Evolutionary conservation across 2,329 filamentous ascomycete species (phyloP).

Genomic region (Chaetoscypha palmicola): DNA sequence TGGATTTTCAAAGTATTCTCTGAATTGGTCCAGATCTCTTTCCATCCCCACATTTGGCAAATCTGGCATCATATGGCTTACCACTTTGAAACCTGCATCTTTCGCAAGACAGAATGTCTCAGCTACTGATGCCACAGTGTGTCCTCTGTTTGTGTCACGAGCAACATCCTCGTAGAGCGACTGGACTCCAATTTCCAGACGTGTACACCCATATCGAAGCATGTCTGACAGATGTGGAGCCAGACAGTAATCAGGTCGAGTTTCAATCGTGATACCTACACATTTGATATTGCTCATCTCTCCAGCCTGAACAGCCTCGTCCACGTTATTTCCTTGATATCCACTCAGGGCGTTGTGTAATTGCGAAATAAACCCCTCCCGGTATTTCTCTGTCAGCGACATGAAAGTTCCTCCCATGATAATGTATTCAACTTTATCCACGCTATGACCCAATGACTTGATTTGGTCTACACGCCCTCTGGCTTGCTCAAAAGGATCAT

Average conservation of each 20-base stretch:
- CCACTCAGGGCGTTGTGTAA: slow-evolving; percentile 95
- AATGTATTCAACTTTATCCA: slow-evolving; percentile 99
- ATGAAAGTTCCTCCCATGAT: slow-evolving; percentile 99
- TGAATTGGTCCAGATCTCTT: slow-evolving; percentile 91
- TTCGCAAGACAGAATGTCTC: slow-evolving; percentile 97
- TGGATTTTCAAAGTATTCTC: slow-evolving; percentile 96
- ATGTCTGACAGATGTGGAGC: slow-evolving; percentile 94
- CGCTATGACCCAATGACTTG: slow-evolving; percentile 88
- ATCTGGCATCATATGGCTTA: slow-evolving; percentile 99
- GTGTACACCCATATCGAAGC: slow-evolving; percentile 95
- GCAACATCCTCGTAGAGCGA: slow-evolving; percentile 97
- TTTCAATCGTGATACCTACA: slow-evolving; percentile 98
- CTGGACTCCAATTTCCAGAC: slow-evolving; percentile 91
- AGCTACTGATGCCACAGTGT: slow-evolving; percentile 90
- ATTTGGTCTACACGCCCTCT: slow-evolving; percentile 94
- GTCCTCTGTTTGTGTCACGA: slow-evolving; percentile 93
- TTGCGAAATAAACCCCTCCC: slow-evolving; percentile 90
- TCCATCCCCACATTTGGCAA: slow-evolving; percentile 98
- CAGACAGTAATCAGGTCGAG: slow-evolving; percentile 90
- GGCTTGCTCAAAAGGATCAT: slow-evolving; percentile 97
- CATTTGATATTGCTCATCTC: slow-evolving; percentile 98
- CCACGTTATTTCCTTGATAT: slow-evolving; percentile 88
- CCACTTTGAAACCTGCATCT: slow-evolving; percentile 97
- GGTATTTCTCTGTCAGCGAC: slow-evolving; percentile 83
- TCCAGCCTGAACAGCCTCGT: slow-evolving; percentile 88